Percentiles rank a stretch among this genome's conserved stretches.
These are phyloP conservation scores for Lichtheimia corymbifera DNA, from an alignment of 371 early-diverging fungal genomes.

Conservation along the genomic window DNA sequence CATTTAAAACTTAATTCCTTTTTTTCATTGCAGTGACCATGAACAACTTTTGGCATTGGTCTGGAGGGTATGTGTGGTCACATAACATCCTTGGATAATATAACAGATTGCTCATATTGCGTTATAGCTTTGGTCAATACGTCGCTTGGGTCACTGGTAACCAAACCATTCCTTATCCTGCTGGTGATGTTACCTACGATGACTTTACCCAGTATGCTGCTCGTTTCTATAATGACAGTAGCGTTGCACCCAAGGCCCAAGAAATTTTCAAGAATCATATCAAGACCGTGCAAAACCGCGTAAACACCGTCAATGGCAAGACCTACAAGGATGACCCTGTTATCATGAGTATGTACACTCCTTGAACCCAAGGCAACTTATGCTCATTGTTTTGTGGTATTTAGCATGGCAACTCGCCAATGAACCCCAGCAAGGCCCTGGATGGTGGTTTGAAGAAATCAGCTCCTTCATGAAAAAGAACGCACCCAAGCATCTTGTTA, in stretches of 20 bases:
- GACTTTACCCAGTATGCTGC: constrained; percentile 25
- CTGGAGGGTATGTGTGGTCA: constrained; percentile 43
- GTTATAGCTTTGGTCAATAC: constrained; percentile 48
- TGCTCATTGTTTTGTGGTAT: background rate
- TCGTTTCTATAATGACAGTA: constrained; percentile 44
- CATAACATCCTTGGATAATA: background rate
- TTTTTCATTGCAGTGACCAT: constrained; percentile 35
- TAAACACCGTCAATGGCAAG: constrained; percentile 41
- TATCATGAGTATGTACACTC: constrained; percentile 31
- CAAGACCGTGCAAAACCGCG: constrained; percentile 28
- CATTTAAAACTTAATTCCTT: background rate
- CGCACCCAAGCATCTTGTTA: constrained; percentile 52
- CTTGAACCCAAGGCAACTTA: background rate
- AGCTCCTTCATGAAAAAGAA: constrained; percentile 49
- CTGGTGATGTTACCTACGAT: constrained; percentile 18
- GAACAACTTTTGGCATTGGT: constrained; percentile 68
- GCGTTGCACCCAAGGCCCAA: constrained; percentile 21
- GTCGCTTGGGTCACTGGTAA: constrained; percentile 50
- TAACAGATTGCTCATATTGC: background rate
- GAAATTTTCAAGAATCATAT: constrained; percentile 39
- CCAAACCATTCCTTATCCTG: constrained; percentile 51
- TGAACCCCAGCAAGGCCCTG: constrained; percentile 42
- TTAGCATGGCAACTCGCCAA: constrained; percentile 52
- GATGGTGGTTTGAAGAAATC: constrained; percentile 46
- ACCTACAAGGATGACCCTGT: constrained; percentile 37